Percentiles rank a stretch among this genome's conserved stretches.
Conservation (phyloP, 1,284 basidiomycete species). For the Moesziomyces parantarcticus region DNA sequence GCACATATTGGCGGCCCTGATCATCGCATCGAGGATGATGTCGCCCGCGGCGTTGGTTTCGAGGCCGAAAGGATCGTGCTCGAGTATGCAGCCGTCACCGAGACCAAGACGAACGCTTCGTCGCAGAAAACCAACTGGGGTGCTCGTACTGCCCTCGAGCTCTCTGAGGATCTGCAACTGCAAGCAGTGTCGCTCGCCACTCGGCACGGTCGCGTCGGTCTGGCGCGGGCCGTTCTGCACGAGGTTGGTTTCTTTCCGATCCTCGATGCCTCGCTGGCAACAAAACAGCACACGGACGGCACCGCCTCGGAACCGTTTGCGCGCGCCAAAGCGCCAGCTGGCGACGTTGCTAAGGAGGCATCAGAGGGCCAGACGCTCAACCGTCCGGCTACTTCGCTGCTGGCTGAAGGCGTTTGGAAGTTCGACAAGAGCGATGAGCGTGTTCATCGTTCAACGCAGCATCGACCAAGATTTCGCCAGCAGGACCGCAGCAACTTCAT, state of each 20-base stretch:
- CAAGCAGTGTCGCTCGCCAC: conserved; percentile 42
- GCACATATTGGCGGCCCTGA: conserved; percentile 56
- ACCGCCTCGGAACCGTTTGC: conserved; percentile 32
- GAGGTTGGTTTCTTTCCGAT: conserved; percentile 67
- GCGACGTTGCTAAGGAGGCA: conserved; percentile 8
- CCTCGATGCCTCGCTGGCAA: conserved; percentile 63
- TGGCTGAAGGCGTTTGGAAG: conserved; percentile 57
- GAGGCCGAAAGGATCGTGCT: conserved; percentile 52
- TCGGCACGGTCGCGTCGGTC: conserved; percentile 44
- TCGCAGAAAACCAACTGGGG: conserved; percentile 46
- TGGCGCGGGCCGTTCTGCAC: conserved; percentile 39
- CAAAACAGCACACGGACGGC: conserved; percentile 51
- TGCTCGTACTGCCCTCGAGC: conserved; percentile 49
- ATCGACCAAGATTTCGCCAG: conserved; percentile 38
- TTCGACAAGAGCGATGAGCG: conserved; percentile 38
- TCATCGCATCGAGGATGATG: conserved; percentile 38
- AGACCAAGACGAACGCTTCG: conserved; percentile 30
- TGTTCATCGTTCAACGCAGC: conserved; percentile 14
- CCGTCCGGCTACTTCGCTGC: conserved; percentile 38
- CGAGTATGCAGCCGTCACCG: conserved; percentile 45
- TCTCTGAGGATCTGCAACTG: conserved; percentile 55
- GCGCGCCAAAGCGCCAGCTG: conserved; percentile 19
- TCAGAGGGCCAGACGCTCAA: background rate
- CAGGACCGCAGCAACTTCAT: conserved; percentile 66
- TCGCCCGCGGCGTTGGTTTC: conserved; percentile 57